Conservation (phyloP, 345 rosid species). For the Arabidopsis suecica region DNA sequence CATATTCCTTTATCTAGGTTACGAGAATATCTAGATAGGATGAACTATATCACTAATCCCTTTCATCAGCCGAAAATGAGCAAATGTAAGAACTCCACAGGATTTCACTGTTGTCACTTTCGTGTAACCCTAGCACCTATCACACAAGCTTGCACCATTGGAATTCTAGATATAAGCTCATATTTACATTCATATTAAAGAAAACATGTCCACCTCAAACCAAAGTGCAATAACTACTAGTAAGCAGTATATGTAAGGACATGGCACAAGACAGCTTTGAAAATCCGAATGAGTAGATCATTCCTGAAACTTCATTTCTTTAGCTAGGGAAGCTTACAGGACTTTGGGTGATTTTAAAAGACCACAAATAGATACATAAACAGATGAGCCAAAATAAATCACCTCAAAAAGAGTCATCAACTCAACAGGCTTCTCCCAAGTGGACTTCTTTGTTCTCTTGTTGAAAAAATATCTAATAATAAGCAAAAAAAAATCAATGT, state of each 20-base stretch:
- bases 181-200: constrained; percentile 1
- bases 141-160: constrained; percentile 29
- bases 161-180: constrained; percentile 22
- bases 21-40: constrained; percentile 15
- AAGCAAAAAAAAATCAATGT: constrained; percentile 28
- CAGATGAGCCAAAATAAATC: constrained; percentile 43
- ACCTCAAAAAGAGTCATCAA: constrained; percentile 96
- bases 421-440: constrained; percentile 95
- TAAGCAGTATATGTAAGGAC: constrained; percentile 11
- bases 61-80: constrained; percentile 26
- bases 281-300: constrained; percentile 6
- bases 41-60: constrained; percentile 24
- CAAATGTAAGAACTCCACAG: constrained; percentile 27
- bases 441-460: constrained; percentile 75
- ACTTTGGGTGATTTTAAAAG: not conserved
- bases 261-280: constrained; percentile 31
- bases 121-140: constrained; percentile 22
- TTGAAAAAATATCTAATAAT: constrained; percentile 81
- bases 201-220: constrained; percentile 29
- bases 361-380: constrained; percentile 23
- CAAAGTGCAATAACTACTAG: constrained; percentile 20
- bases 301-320: constrained; percentile 24
- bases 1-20: constrained; percentile 12
- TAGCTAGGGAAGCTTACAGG: constrained; percentile 32
- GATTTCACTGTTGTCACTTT: constrained; percentile 24